Conservation (phyloP, 2,329 filamentous ascomycete species). For the Botrytis tulipae region DNA sequence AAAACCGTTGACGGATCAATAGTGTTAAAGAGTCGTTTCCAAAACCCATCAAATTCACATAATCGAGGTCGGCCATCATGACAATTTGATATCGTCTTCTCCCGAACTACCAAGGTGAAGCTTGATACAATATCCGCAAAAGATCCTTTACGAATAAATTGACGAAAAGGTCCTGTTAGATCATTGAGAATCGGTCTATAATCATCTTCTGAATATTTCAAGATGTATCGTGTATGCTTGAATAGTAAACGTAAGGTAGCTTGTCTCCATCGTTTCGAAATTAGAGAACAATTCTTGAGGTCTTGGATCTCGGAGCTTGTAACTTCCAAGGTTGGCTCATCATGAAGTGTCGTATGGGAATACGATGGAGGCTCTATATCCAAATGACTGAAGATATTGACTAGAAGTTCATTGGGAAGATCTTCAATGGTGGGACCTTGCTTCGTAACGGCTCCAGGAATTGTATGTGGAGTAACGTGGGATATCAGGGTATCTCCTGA, state of each 20-base stretch:
- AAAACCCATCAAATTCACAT: conserved; percentile 43
- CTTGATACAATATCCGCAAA: conserved; percentile 46
- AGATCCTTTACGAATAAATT: conserved; percentile 40
- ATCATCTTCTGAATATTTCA: conserved; percentile 27
- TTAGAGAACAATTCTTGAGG: conserved; percentile 57
- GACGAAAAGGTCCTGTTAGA: conserved; percentile 34
- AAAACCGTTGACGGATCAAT: conserved; percentile 55
- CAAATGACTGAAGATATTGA: conserved; percentile 56
- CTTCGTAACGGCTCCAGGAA: background rate
- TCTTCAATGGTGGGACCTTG: conserved; percentile 23
- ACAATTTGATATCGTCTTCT: conserved; percentile 26
- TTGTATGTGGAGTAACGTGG: background rate
- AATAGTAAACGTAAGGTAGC: conserved; percentile 57
- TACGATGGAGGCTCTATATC: conserved; percentile 50
- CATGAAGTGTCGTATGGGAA: conserved; percentile 43
- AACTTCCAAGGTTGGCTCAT: conserved; percentile 49
- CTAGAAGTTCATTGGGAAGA: conserved; percentile 61
- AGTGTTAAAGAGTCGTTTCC: conserved; percentile 53
- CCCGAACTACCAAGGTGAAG: conserved; percentile 46
- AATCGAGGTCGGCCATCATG: conserved; percentile 17
- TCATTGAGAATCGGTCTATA: conserved; percentile 23
- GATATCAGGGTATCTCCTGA: background rate
- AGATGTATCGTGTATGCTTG: conserved; percentile 47
- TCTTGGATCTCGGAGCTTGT: conserved; percentile 40
- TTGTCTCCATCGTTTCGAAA: conserved; percentile 53